Percentiles rank a stretch among this genome's conserved stretches.
Evolutionary conservation across 768 basidiomycete species (phyloP).

Genomic region (Suillus decipiens): DNA sequence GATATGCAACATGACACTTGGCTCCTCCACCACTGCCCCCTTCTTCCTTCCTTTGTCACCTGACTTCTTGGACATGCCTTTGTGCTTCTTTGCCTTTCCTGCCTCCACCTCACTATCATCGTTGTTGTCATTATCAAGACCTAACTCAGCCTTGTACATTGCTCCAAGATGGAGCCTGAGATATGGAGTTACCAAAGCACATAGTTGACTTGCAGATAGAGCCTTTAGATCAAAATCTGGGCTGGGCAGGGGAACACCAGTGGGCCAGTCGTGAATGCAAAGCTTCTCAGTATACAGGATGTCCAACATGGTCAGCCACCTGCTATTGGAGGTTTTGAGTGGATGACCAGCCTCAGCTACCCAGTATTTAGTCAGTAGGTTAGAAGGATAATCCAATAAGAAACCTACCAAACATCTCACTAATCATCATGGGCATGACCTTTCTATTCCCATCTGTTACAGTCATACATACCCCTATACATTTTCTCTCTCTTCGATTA

Average conservation of each 20-base stretch:
- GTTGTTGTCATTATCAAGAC: neutral
- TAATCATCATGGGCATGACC: neutral
- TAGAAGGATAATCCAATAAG: neutral
- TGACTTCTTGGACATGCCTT: neutral
- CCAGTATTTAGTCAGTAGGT: neutral
- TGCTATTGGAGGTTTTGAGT: neutral
- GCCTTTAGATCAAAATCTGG: neutral
- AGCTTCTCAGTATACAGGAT: neutral
- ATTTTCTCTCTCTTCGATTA: too few relatives aligned
- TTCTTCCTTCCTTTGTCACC: neutral
- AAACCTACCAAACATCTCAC: neutral
- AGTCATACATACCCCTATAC: too few relatives aligned
- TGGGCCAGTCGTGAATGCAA: neutral
- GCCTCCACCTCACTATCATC: neutral
- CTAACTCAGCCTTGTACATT: neutral
- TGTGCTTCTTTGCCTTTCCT: neutral
- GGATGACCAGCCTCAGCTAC: neutral
- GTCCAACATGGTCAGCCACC: neutral
- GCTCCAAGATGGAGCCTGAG: neutral
- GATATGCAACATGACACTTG: neutral
- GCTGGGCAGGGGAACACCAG: neutral
- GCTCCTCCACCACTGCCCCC: neutral
- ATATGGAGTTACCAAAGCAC: neutral
- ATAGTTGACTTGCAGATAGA: neutral
- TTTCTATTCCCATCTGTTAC: conserved; percentile 2